Evolutionary conservation across 2,329 filamentous ascomycete genomes (phyloP), one percentile per base, ranked within the genome.

Genomic region (Aureobasidium sp.): DNA sequence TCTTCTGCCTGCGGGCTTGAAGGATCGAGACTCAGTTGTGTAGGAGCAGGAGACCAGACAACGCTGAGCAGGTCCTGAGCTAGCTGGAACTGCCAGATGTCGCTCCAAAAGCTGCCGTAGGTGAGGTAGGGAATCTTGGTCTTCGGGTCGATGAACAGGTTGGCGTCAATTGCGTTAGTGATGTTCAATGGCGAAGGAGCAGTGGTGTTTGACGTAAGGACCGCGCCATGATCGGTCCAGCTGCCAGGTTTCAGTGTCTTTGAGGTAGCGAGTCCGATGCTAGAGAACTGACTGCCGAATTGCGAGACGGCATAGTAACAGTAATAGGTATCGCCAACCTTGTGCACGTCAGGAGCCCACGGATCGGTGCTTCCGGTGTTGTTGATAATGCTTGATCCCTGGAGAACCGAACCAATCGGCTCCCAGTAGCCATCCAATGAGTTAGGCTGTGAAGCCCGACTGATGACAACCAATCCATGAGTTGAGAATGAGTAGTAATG

Each of bases 81-180:
- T 68, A 88, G 78, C 37, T 76, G 69, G 1, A 84, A 82, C 68
- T 84, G 82, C 74, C 83, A 87, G 62, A 89, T 79, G 68, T 85
- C 82, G 5, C 75, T 71, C 85, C 86, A 90, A 78, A 88, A 90
- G 13, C 83, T 87, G 27, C 87, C 87, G 65, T 88, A 90, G 63
- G 78, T 83, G 69, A 84, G 74, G 62, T 80, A 81, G 13, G 77
- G 75, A 52, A 79, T 70, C 2, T 71, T 72, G 32, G 71, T 73
- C 55, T 67, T 68, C 1, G 71, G 72, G 27, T 71, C 74, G 59
- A 67, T 68, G 65, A 82, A 75, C 26, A 79, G 67, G 43, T 75
- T 74, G 17, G 71, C 68, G 52, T 80, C 88, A 67, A 90, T 80
- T 47, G 77, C 77, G 64, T 80, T 79, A 69, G 76, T 79, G 39